Percentiles rank a stretch among this genome's conserved stretches.
phyloP scores from a whole-genome alignment of 352 stramenopile genomes.

The Phytophthora podocarpi region DNA sequence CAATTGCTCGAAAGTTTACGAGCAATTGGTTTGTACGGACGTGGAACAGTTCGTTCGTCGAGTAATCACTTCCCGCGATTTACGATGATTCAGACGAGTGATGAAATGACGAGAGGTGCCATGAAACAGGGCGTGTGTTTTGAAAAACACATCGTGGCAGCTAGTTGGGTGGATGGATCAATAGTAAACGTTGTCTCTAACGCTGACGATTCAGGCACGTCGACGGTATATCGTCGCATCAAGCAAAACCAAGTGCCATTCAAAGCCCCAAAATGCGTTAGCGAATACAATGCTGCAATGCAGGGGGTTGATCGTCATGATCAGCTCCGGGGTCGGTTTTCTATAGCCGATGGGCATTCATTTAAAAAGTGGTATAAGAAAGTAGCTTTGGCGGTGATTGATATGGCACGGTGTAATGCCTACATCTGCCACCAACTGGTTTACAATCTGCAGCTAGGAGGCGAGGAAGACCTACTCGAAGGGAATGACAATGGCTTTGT shows the following conservation, averaged over 20 bases:
- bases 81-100: not conserved
- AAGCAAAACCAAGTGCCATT: conserved; percentile 7
- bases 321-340: conserved; percentile 32
- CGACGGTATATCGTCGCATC: conserved; percentile 16
- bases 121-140: conserved; percentile 19
- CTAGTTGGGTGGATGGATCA: too few relatives aligned
- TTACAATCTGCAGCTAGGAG: too few relatives aligned
- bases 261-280: conserved; percentile 25
- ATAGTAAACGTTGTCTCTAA: too few relatives aligned
- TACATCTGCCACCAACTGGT: too few relatives aligned
- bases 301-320: conserved; percentile 36
- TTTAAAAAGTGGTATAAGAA: conserved; percentile 45
- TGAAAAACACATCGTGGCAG: conserved; percentile 27
- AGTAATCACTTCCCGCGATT: conserved; percentile 29
- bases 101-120: conserved; percentile 2
- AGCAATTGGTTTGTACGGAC: conserved; percentile 26
- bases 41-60: conserved; percentile 16
- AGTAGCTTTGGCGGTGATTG: conserved; percentile 14
- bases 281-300: conserved; percentile 42
- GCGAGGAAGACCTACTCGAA: too few relatives aligned
- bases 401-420: conserved; percentile 29
- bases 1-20: too few relatives aligned
- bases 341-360: conserved; percentile 27
- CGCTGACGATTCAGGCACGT: too few relatives aligned
- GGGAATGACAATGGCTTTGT: too few relatives aligned